phyloP scores from a whole-genome alignment of 2,329 filamentous ascomycete species.

The Aspergillus sp. region DNA sequence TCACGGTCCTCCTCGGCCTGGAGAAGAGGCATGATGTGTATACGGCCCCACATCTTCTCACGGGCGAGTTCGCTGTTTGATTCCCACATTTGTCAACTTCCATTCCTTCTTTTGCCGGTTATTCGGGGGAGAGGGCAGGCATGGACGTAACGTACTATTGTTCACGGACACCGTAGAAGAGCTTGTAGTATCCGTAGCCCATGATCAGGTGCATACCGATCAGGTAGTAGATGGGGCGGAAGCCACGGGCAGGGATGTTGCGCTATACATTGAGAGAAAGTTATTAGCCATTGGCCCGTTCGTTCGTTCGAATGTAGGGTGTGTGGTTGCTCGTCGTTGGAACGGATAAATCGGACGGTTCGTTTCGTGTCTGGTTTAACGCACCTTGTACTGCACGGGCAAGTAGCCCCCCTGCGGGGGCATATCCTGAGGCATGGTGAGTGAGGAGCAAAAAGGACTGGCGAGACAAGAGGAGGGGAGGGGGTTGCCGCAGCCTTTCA shows the following conservation, averaged over 20 bases:
- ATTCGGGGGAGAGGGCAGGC: too few species aligned
- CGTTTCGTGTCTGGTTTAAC: conserved; percentile 28
- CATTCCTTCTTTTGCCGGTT: too few species aligned
- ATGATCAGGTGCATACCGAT: conserved; percentile 75
- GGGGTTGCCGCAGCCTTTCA: conserved; percentile 14
- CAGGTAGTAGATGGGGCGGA: conserved; percentile 79
- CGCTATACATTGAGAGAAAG: conserved; percentile 56
- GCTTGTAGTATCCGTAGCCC: conserved; percentile 87
- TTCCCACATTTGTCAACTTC: neutral
- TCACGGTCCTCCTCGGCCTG: conserved; percentile 97
- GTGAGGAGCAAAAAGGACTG: conserved; percentile 9
- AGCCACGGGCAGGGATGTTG: conserved; percentile 88
- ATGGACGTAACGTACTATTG: conserved; percentile 68
- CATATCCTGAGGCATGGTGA: conserved; percentile 93
- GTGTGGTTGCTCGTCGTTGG: too few species aligned
- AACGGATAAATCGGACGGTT: neutral
- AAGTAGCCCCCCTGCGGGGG: conserved; percentile 92
- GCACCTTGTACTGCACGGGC: conserved; percentile 94
- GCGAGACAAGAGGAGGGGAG: conserved; percentile 13
- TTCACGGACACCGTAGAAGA: conserved; percentile 81
- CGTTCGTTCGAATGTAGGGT: too few species aligned
- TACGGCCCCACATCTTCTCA: conserved; percentile 98
- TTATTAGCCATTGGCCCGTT: too few species aligned
- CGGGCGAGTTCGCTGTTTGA: conserved; percentile 77
- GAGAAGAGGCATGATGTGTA: conserved; percentile 88